phyloP scores from a whole-genome alignment of 148 eudicot species.

The Rhododendron griersonianum region DNA sequence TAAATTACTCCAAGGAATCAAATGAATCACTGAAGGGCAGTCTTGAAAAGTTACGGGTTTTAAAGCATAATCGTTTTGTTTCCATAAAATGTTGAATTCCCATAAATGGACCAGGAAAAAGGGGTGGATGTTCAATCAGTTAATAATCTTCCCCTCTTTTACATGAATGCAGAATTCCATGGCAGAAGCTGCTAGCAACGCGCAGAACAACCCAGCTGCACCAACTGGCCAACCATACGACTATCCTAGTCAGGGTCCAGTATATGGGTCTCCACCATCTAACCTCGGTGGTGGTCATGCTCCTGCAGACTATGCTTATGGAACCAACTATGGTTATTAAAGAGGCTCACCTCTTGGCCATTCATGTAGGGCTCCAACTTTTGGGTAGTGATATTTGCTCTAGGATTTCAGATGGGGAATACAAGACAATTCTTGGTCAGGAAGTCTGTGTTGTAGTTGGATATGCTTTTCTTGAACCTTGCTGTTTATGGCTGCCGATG shows the following conservation, averaged over 20 bases:
- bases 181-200: slow-evolving; percentile 35
- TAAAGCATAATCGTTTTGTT: neutral
- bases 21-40: neutral
- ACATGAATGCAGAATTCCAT: slow-evolving; percentile 35
- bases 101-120: neutral
- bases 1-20: neutral
- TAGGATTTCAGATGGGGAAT: neutral
- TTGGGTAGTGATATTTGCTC: neutral
- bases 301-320: slow-evolving; percentile 35
- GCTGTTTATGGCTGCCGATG: neutral
- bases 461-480: neutral
- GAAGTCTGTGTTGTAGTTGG: neutral
- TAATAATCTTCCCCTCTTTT: neutral
- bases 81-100: neutral
- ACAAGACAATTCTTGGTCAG: neutral
- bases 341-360: neutral
- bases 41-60: neutral
- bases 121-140: neutral
- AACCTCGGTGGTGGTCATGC: slow-evolving; percentile 20
- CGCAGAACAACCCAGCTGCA: slow-evolving; percentile 23
- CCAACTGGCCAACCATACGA: slow-evolving; percentile 33
- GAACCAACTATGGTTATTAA: slow-evolving; percentile 29
- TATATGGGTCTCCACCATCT: slow-evolving; percentile 22
- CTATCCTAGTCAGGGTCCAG: slow-evolving; percentile 31
- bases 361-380: neutral